A percentile compares a stretch with the other conserved stretches of the same genome.
Conservation (phyloP, 768 basidiomycete species). For the Polyporus arcularius region DNA sequence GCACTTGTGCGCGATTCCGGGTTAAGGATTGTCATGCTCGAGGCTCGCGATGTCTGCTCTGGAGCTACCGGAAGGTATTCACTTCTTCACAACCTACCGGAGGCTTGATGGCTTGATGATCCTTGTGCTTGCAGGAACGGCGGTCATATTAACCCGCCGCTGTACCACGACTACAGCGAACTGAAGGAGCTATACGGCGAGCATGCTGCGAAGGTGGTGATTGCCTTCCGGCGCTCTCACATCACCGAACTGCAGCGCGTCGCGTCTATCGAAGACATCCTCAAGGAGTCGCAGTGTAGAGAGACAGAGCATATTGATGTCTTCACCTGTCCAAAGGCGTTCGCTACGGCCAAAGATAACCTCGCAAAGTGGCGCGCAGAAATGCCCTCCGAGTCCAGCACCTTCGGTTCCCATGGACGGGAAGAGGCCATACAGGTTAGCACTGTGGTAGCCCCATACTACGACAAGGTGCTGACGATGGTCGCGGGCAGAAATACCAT, state of each 20-base stretch:
- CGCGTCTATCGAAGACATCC: constrained; percentile 54
- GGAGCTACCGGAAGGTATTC: constrained; percentile 71
- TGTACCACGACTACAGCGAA: constrained; percentile 58
- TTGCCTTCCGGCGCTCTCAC: constrained; percentile 65
- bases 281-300: constrained; percentile 57
- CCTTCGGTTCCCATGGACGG: constrained; percentile 32
- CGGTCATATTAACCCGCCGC: constrained; percentile 62
- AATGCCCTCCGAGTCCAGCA: constrained; percentile 48
- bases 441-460: background rate
- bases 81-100: constrained; percentile 5
- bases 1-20: constrained; percentile 41
- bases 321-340: constrained; percentile 45
- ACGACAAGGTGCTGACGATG: background rate
- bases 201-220: constrained; percentile 49
- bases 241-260: constrained; percentile 47
- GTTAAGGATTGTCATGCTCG: constrained; percentile 68
- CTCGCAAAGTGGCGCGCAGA: constrained; percentile 49
- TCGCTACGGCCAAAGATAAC: constrained; percentile 43
- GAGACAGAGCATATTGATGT: constrained; percentile 61
- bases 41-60: constrained; percentile 76
- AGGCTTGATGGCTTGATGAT: background rate
- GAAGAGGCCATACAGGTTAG: constrained; percentile 38
- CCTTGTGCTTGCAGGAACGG: constrained; percentile 52
- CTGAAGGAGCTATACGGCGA: constrained; percentile 50
- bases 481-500: constrained; percentile 45